phyloP scores from a whole-genome alignment of 495 filamentous ascomycete genomes.

The Lentithecium fluviatile region DNA sequence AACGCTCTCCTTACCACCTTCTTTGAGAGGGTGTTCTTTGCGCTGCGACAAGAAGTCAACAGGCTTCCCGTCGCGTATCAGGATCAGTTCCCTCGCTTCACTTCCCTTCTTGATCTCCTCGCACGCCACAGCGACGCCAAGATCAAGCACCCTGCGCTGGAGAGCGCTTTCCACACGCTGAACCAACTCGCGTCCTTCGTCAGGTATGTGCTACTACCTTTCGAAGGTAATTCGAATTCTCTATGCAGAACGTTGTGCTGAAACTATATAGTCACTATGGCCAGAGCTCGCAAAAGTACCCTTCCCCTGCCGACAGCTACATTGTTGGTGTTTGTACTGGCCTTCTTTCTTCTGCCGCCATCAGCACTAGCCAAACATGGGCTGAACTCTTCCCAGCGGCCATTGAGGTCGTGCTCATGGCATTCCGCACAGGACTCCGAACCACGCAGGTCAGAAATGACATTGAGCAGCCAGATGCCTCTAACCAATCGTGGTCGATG shows the following conservation, averaged over 20 bases:
- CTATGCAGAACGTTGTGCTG: background rate
- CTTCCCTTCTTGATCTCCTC: constrained; percentile 25
- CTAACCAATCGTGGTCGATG: constrained; percentile 25
- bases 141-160: constrained; percentile 15
- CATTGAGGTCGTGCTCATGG: constrained; percentile 28
- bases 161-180: constrained; percentile 20
- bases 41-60: constrained; percentile 14
- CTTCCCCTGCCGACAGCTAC: constrained; percentile 21
- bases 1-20: constrained; percentile 26
- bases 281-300: constrained; percentile 23
- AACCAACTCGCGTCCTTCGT: constrained; percentile 23
- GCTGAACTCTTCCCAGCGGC: constrained; percentile 28
- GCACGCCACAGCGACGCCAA: constrained; percentile 11
- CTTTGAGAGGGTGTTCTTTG: constrained; percentile 24
- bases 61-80: constrained; percentile 15
- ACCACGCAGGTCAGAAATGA: constrained; percentile 19
- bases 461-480: constrained; percentile 8
- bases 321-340: constrained; percentile 31
- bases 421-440: constrained; percentile 28
- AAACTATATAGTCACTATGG: constrained; percentile 18
- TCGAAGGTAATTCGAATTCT: background rate
- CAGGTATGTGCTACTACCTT: constrained; percentile 4
- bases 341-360: constrained; percentile 29
- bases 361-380: constrained; percentile 20
- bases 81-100: constrained; percentile 25